Evolutionary conservation across 805 yeast species (phyloP), one percentile per base, ranked within the genome.

Genomic region (Zygosaccharomyces bisporus): DNA sequence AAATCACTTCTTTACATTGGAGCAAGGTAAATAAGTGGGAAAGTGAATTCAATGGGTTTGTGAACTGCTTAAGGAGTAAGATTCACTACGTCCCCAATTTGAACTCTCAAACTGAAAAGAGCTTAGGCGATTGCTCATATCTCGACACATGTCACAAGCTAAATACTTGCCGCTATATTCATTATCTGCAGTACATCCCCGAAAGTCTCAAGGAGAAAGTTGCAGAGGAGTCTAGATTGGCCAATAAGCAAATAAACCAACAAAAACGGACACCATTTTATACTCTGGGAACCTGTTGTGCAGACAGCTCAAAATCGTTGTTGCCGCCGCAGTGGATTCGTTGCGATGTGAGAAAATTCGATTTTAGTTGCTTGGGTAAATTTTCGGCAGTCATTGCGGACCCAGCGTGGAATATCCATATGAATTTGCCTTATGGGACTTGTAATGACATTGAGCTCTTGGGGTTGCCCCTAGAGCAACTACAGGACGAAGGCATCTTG

Each of bases 371-470:
- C 5, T 64, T 90, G 45, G 96, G 97, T 2, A 80, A 83, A 66
- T 86, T 86, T 67, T 89, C 83, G 31, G 88, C 82, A 2, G 80
- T 90, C 9, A 77, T 91, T 43, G 91, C 95, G 0, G 98, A 90
- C 63, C 96, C 96, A 3, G 93, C 96, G 6, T 90, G 98, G 98
- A 90, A 88, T 52, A 90, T 90, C 51, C 96, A 90, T 66, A 89
- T 86, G 90, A 83, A 85, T 44, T 63, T 79, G 46, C 88, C 88
- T 4, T 81, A 83, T 61, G 86, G 87, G 9, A 80, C 87, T 1
- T 80, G 87, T 60, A 83, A 83, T 45, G 95, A 86, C 59, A 74
- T 78, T 2, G 96, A 87, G 53, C 68, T 90, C 29, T 64, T 82
- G 40, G 71, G 77, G 8, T 68, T 90, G 18, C 82, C 86, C 20